Base-by-base conservation (phyloP, 495 filamentous ascomycete species). In the Podospora bellae-mahoneyi region DNA sequence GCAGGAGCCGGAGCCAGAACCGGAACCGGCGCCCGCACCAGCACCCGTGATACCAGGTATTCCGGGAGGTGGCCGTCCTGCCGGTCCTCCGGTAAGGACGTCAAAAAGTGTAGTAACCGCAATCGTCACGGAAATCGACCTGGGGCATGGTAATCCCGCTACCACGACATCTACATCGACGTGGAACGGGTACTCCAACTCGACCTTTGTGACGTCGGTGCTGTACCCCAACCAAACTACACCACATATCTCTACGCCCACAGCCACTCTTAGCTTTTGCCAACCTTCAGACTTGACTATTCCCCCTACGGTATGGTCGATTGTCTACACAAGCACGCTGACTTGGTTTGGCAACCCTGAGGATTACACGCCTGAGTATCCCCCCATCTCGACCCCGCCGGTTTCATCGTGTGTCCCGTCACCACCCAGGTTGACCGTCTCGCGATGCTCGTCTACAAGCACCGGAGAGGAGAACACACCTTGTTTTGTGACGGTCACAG, bases 281-380 rank as follows among this genome's bases (percentile, higher is more conserved):
- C 58, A 72, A 26, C 34, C 55, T 2, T 69, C 71, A 1, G 69
- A 73, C 28, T 19, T 65, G 18, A 56, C 56, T 5, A 56, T 18
- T n/a, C 20, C 64, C 26, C 15, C 54, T 10, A 78, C 76, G 20
- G 66, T 65, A 28, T 83, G 80, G 66, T 78, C 78, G 5, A 72
- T 83, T 60, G 68, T 80, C n/a, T 68, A 83, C 71, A 83, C 81
- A 3, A 75, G 74, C 60, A 83, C 82, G 1, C 74, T 76, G 48
- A 83, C 82, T 32, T 82, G 80, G 79, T 74, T 68, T 39, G 81
- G 79, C 18, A 70, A 81, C 64, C 79, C 80, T 27, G 63, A 66
- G 27, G 77, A 82, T 59, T 83, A 83, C 70, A 81, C 79, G 20
- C 77, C 76, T 6, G 77, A 78, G 13, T 84, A 75, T 64, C 75